phyloP scores from a whole-genome alignment of 2,329 filamentous ascomycete species.

The Fusarium napiforme region DNA sequence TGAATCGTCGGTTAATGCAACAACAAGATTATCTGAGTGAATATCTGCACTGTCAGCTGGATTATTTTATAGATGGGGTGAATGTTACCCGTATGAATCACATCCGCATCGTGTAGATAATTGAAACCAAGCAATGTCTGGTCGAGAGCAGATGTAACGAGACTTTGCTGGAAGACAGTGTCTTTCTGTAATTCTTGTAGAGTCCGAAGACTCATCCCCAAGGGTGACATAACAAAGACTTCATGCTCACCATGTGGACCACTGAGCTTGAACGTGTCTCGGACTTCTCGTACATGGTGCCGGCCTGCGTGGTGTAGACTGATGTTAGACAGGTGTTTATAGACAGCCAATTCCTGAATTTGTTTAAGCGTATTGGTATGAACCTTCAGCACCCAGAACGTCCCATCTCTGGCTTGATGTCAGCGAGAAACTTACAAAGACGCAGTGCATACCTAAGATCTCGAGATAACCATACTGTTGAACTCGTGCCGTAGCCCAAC shows the following conservation, averaged over 20 bases:
- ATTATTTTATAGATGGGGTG: fast-evolving
- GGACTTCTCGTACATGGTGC: conserved; percentile 46
- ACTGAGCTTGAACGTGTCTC: conserved; percentile 50
- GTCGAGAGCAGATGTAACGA: conserved; percentile 41
- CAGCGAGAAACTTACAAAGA: background rate
- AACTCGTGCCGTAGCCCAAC: conserved; percentile 30
- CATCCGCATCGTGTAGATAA: conserved; percentile 41
- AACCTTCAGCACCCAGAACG: conserved; percentile 50
- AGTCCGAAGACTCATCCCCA: conserved; percentile 52
- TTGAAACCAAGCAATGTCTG: conserved; percentile 42
- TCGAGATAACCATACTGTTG: background rate
- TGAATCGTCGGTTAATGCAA: conserved; percentile 47
- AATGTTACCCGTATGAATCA: conserved; percentile 44
- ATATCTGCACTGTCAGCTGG: conserved; percentile 42
- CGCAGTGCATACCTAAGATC: background rate
- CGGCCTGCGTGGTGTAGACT: conserved; percentile 44
- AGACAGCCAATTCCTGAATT: conserved; percentile 48
- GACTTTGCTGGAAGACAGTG: conserved; percentile 40
- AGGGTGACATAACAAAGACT: conserved; percentile 49
- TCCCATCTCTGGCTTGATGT: background rate
- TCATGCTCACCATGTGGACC: conserved; percentile 49
- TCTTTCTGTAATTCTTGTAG: conserved; percentile 46
- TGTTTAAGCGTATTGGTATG: conserved; percentile 45
- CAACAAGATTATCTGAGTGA: conserved; percentile 51
- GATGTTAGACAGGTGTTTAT: conserved; percentile 43